phyloP scores from a whole-genome alignment of 495 filamentous ascomycete genomes.

The Stereocaulon alpinum region DNA sequence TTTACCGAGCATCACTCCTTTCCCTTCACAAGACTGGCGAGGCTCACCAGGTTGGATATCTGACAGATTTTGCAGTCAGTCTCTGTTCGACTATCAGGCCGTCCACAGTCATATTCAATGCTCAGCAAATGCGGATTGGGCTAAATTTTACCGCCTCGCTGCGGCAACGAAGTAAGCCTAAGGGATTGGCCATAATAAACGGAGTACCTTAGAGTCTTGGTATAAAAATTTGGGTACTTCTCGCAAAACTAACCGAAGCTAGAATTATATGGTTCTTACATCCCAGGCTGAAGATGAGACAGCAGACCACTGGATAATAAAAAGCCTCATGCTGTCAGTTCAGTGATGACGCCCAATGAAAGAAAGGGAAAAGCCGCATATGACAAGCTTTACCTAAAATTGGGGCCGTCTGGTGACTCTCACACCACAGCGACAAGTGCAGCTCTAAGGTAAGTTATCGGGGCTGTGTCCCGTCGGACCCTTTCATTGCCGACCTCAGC shows the following conservation, averaged over 20 bases:
- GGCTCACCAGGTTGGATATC: too few species aligned
- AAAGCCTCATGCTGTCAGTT: slow-evolving; percentile 2
- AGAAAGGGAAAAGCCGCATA: background rate
- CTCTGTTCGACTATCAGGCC: too few species aligned
- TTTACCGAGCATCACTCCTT: background rate
- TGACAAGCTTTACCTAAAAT: slow-evolving; percentile 9
- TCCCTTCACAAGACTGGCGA: too few species aligned
- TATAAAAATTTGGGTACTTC: background rate
- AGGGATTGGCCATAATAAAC: background rate
- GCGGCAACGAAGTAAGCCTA: background rate
- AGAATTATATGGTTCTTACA: background rate
- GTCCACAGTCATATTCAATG: too few species aligned
- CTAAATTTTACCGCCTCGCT: background rate
- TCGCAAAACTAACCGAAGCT: background rate
- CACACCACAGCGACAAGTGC: background rate
- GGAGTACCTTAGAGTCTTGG: background rate
- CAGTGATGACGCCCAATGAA: background rate
- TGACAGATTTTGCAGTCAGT: too few species aligned
- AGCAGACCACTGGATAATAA: background rate
- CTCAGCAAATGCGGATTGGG: background rate
- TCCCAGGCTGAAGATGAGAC: background rate
- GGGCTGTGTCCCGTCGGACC: background rate
- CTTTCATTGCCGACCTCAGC: background rate
- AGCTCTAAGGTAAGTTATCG: too few species aligned
- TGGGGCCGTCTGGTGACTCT: background rate